Conservation (phyloP, 257 asterid genomes). For the Solanum habrochaites region DNA sequence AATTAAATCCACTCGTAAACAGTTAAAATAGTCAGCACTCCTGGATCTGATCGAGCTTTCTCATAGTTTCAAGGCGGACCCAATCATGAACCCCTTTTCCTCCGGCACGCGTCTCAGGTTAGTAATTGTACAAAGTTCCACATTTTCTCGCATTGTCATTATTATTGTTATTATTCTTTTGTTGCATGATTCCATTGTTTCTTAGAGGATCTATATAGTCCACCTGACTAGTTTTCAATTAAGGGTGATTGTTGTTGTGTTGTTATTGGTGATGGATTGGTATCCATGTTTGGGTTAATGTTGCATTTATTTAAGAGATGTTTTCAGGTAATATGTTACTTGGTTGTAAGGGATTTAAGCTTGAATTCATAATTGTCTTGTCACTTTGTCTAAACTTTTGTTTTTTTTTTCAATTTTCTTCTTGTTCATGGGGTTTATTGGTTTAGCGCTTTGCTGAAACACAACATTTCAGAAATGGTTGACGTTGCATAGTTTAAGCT, state of each 20-base stretch:
- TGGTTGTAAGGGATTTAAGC: background rate
- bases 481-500: background rate
- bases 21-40: conserved; percentile 1
- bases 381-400: background rate
- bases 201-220: background rate
- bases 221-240: background rate
- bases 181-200: background rate
- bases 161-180: background rate
- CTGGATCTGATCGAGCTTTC: conserved; percentile 72
- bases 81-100: conserved; percentile 86
- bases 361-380: background rate
- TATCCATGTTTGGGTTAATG: background rate
- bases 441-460: background rate
- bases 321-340: background rate
- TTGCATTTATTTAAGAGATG: background rate
- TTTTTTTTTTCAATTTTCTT: background rate
- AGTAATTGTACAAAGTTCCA: background rate
- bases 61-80: conserved; percentile 35
- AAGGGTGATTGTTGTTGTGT: background rate
- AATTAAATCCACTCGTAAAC: background rate
- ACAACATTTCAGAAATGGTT: background rate
- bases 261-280: background rate
- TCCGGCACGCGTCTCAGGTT: conserved; percentile 89
- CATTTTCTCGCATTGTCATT: background rate
- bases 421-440: background rate